phyloP scores from a whole-genome alignment of 2,329 filamentous ascomycete genomes.

The Nemania sp. region DNA sequence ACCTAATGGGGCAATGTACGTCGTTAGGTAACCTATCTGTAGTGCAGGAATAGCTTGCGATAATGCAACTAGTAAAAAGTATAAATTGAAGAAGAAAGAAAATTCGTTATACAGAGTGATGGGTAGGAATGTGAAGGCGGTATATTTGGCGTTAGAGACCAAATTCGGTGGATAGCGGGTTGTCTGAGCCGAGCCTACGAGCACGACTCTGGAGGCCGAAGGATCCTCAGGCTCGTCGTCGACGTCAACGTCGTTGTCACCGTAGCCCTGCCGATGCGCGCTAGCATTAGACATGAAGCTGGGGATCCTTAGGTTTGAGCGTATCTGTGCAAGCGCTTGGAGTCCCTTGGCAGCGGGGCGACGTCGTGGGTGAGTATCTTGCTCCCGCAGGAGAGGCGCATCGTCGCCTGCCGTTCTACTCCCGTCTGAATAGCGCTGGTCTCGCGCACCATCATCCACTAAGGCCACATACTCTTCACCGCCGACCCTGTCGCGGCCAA shows the following conservation, averaged over 20 bases:
- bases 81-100: constrained; percentile 99
- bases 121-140: constrained; percentile 89
- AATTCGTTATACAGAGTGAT: constrained; percentile 98
- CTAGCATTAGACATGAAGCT: constrained; percentile 63
- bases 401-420: constrained; percentile 69
- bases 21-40: constrained; percentile 91
- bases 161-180: constrained; percentile 85
- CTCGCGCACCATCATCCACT: constrained; percentile 64
- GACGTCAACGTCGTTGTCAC: constrained; percentile 53
- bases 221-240: constrained; percentile 63
- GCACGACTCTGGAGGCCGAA: constrained; percentile 72
- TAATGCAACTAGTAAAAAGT: constrained; percentile 92
- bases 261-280: constrained; percentile 45
- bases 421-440: constrained; percentile 62
- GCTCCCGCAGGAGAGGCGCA: constrained; percentile 68
- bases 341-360: constrained; percentile 48
- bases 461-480: constrained; percentile 71
- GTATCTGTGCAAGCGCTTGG: constrained; percentile 51
- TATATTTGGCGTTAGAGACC: constrained; percentile 97
- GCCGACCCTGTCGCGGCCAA: constrained; percentile 60
- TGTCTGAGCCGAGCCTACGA: constrained; percentile 74
- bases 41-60: constrained; percentile 90
- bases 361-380: constrained; percentile 40
- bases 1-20: constrained; percentile 88
- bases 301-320: constrained; percentile 65